Evolutionary conservation across 306 rosid species (phyloP).

Genomic region (Hippophae tibetana): DNA sequence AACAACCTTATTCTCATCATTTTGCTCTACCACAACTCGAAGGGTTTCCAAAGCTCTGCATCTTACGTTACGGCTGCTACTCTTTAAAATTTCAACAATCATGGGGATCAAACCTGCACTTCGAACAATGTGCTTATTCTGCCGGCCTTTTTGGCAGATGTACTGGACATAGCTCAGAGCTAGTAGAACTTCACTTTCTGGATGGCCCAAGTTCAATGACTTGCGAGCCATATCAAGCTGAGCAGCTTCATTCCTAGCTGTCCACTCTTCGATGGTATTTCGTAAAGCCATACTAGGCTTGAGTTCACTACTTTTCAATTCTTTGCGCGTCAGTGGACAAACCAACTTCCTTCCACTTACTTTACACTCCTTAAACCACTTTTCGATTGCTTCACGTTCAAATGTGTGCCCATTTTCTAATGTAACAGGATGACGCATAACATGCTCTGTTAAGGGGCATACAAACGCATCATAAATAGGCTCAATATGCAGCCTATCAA

Average conservation of each 20-base stretch:
- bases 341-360: conserved; percentile 72
- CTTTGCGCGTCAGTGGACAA: conserved; percentile 72
- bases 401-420: conserved; percentile 84
- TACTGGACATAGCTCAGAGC: conserved; percentile 61
- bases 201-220: conserved; percentile 50
- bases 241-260: conserved; percentile 84
- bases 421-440: conserved; percentile 93
- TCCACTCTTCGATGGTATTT: conserved; percentile 99
- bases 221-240: conserved; percentile 89
- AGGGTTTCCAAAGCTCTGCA: conserved; percentile 83
- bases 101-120: conserved; percentile 75
- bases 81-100: conserved; percentile 80
- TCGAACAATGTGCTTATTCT: conserved; percentile 55
- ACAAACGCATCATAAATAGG: conserved; percentile 85
- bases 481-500: conserved; percentile 69
- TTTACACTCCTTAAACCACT: conserved; percentile 89
- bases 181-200: conserved; percentile 62
- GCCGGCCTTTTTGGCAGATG: conserved; percentile 62
- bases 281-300: conserved; percentile 95
- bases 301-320: conserved; percentile 51
- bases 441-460: conserved; percentile 87
- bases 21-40: conserved; percentile 66
- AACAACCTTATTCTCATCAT: conserved; percentile 76
- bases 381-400: conserved; percentile 86
- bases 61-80: conserved; percentile 68